Evolutionary conservation across 2,329 filamentous ascomycete species (phyloP), one percentile per base, ranked within the genome.

Genomic region (Aspergillus pseudonomiae): DNA sequence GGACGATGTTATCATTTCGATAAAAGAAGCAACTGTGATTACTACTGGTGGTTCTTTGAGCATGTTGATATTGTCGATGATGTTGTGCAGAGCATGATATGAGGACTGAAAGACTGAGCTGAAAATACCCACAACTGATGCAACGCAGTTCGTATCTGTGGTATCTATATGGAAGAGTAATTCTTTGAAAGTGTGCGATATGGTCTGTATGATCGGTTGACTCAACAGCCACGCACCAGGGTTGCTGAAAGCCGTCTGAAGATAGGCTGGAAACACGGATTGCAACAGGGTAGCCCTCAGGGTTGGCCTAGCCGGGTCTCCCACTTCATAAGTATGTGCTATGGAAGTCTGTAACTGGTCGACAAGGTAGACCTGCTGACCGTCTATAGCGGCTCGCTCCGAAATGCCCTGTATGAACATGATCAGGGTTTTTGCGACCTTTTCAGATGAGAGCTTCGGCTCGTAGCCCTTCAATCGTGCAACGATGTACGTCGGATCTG

Each of bases 401-500:
- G 82, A 83, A 6, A 89, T 82, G 6, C 83, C 84, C 60, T 88
- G 85, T 16, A 89, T 73, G 72, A 88, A 89, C n/a, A 80, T 79
- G 7, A 81, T 82, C 39, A 89, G 77, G 62, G 86, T 81, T 66
- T 85, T 88, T 7, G 82, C 78, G 12, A 81, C 81, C 62, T 82
- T 82, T 9, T 76, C 66, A 28, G 83, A 80, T 3, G 73, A 74
- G 2, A 88, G 75, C 67, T 85, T 87, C 1, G 84, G 78, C 14
- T 81, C 83, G 64, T 89, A 89, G 52, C 85, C 83, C 66, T 85
- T 86, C 36, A 90, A 76, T 62, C 83, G 83, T 10, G 85, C 87
- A 5, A 88, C 83, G 28, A 90, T 86, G 70, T 89, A 90, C 0
- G 81, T 84, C 2, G 88, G 88, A 69, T 90, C 88, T 2, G 77